phyloP scores from a whole-genome alignment of 192 early-diverging fungal genomes.

The Coemansia aciculifera region DNA sequence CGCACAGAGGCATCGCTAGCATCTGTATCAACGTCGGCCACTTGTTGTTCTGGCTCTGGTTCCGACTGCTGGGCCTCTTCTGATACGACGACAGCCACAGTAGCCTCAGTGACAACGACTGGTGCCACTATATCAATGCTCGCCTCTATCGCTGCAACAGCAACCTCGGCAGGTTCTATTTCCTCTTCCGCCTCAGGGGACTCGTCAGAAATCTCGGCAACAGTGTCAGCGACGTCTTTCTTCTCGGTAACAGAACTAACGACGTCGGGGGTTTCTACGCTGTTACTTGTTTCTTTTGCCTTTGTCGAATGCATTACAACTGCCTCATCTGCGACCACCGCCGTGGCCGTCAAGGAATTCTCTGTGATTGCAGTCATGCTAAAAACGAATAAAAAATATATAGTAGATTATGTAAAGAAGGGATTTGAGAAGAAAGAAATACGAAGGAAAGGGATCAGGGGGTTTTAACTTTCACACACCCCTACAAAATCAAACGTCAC shows the following conservation, averaged over 20 bases:
- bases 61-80: neutral
- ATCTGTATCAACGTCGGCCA: neutral
- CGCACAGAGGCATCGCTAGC: neutral
- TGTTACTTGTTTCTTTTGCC: neutral
- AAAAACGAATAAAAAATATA: neutral
- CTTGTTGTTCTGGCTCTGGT: neutral
- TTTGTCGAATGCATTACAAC: conserved; percentile 6
- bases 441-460: neutral
- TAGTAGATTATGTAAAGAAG: neutral
- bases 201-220: neutral
- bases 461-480: neutral
- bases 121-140: neutral
- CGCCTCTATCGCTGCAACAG: neutral
- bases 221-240: neutral
- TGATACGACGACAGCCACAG: neutral
- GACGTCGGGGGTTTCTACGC: neutral
- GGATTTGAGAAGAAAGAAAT: neutral
- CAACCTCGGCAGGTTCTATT: neutral
- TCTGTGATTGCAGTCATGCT: neutral
- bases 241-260: neutral
- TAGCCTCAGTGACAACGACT: neutral
- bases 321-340: neutral
- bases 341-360: neutral
- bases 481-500: neutral
- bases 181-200: neutral